phyloP scores from a whole-genome alignment of 2,329 filamentous ascomycete genomes.

The Fusarium sp. region DNA sequence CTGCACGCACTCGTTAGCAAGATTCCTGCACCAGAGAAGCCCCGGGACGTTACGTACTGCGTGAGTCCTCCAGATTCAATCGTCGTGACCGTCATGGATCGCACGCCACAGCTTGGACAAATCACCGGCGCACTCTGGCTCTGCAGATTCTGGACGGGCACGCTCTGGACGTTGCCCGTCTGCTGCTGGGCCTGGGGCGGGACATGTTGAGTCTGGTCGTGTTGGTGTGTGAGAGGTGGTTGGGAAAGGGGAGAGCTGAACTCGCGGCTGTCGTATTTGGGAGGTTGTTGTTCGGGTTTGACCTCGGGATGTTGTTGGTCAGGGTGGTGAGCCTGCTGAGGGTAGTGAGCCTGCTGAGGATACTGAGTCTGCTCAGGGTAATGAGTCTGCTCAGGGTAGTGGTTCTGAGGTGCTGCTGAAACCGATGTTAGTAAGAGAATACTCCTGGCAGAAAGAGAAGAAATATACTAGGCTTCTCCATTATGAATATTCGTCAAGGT shows the following conservation, averaged over 20 bases:
- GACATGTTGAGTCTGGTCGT: background rate
- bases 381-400: no score
- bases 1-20: constrained; percentile 14
- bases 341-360: background rate
- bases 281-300: constrained; percentile 11
- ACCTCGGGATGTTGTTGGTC: background rate
- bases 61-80: constrained; percentile 21
- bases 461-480: constrained; percentile 37
- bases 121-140: constrained; percentile 26
- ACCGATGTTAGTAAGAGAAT: background rate
- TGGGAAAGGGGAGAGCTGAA: constrained; percentile 23
- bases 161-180: background rate
- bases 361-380: background rate
- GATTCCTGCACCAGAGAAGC: no score
- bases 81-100: constrained; percentile 19
- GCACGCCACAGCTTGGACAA: constrained; percentile 29
- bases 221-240: constrained; percentile 13
- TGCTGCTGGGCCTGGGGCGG: constrained; percentile 6
- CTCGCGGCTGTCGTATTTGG: constrained; percentile 9
- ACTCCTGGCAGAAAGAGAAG: background rate
- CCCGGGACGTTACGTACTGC: constrained; percentile 23
- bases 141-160: constrained; percentile 31
- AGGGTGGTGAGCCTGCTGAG: constrained; percentile 1
- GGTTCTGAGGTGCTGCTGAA: constrained; percentile 19
- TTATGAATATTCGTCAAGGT: constrained; percentile 2